These are phyloP conservation scores for Coniochaeta sp. DNA, from an alignment of 2,329 filamentous ascomycete genomes.

Conservation along the genomic window DNA sequence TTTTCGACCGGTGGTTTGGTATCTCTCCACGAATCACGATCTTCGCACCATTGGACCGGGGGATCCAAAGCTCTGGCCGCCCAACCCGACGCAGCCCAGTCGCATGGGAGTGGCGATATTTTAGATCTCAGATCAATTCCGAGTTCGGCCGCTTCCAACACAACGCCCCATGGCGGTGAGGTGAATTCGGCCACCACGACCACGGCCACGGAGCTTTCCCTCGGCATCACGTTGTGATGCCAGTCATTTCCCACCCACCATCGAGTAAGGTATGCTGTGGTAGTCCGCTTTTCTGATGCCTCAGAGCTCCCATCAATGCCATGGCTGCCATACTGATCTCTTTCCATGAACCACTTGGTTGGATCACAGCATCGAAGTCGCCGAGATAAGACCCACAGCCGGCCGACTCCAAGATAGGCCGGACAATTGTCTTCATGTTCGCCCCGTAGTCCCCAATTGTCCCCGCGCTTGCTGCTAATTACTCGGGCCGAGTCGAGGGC, in stretches of 20 bases:
- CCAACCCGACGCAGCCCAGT: background rate
- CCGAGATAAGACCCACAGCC: background rate
- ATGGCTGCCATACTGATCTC: background rate
- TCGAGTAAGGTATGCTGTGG: too few relatives aligned
- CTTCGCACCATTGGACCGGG: too few relatives aligned
- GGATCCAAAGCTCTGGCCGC: too few relatives aligned
- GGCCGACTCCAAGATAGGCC: background rate
- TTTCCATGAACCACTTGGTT: background rate
- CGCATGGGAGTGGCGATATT: background rate
- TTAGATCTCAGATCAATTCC: background rate
- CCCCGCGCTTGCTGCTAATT: background rate
- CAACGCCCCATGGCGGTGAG: background rate
- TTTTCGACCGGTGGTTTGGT: too few relatives aligned
- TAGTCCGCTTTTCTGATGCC: too few relatives aligned
- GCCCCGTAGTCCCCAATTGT: background rate
- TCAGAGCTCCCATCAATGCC: too few relatives aligned
- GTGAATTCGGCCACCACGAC: too few relatives aligned
- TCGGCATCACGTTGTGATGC: background rate
- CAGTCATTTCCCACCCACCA: background rate
- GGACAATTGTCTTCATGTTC: background rate
- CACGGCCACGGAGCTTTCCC: background rate
- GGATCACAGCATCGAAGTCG: background rate
- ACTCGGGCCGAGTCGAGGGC: background rate
- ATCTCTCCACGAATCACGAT: too few relatives aligned
- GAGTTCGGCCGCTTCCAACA: background rate